Evolutionary conservation across 2,329 filamentous ascomycete species (phyloP), one percentile per base, ranked within the genome.

Genomic region (Scedosporium minutisporum): DNA sequence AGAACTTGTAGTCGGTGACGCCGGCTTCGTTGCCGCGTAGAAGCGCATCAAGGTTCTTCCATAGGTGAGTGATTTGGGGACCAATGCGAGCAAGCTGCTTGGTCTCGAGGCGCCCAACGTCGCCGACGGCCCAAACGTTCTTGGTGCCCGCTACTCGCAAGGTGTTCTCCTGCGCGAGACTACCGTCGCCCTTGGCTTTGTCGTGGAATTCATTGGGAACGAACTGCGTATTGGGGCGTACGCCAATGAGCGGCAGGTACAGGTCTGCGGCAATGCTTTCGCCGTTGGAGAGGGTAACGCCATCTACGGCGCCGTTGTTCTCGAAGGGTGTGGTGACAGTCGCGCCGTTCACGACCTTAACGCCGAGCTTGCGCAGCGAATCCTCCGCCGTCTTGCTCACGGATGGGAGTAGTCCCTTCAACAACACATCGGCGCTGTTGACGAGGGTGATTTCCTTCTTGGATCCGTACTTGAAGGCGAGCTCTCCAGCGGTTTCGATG

Each of bases 211-310:
- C 61, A 6, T 69, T 64, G 3, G 79, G 77, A 38, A 73, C 68
- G 66, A 81, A 81, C 4, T 69, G 67, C 0, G 76, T 77, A 71
- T 84, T 84, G 63, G 76, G 74, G 0, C 68, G 60, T 3, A 76
- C 64, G 53, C 82, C 82, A 42, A 74, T 77, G 0, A 79, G 75
- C 0, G 81, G 80, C 14, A 84, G 68, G 67, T 80, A 78, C 60
- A 83, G 68, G 3, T 72, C 76, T 64, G 70, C 71, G 48, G 66
- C 73, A n/a, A 62, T 70, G 21, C 74, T 75, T 62, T 72, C 70
- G 3, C 69, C 66, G 46, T 66, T 67, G 10, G 67, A 71, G 4
- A 78, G 69, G 63, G 74, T 71, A 12, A 79, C 66, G 0, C 63
- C 67, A 7, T 68, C 66, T 5, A 55, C 51, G 51, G 51, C 51